Base-by-base conservation (phyloP, 257 asterid species). In the Pogostemon cablin region DNA sequence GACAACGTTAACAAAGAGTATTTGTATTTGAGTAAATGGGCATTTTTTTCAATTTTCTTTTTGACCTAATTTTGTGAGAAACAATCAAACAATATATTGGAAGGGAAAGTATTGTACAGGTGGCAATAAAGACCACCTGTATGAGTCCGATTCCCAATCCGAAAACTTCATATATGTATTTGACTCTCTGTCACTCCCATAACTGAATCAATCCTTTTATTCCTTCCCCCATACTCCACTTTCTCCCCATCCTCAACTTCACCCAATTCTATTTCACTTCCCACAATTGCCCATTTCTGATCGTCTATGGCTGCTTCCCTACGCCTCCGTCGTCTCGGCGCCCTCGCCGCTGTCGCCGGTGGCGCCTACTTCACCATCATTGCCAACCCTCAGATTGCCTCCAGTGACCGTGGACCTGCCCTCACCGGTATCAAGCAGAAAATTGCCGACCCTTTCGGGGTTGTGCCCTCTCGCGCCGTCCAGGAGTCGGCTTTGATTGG, bases 281-380 rank as follows among this genome's bases (percentile, higher is more conserved):
- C 32, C 32, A 25, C 32, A 72, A 39, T 20, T 54, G 2, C 4
- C 52, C 0, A 61, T 37, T 56, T 50, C 60, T 73, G 77, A 62
- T 67, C 72, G 40, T 53, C 38, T 9, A 86, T 90, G 97, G 86
- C 93, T 40, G 77, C 92, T 52, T 78, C 80, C 66, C 74, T 84
- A 73, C 95, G 89, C 76, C 89, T 93, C 80, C 96, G 93, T 78
- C 92, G 93, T 11, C 67, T 91, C 64, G 91, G 90, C 71, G 88
- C 87, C 0, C 62, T 81, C 74, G 89, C 96, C 81, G 83, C 88
- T 63, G 78, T 85, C 0, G 81, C 92, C 67, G 95, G 90, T 4
- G 91, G 88, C 55, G 78, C 89, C 3, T 88, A 72, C 77, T 81
- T 83, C 82, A 77, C 90, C 40, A 49, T 81, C 62, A 75, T 86